phyloP scores from a whole-genome alignment of 441 rosid species.

The Euphorbia schlechtendalii region DNA sequence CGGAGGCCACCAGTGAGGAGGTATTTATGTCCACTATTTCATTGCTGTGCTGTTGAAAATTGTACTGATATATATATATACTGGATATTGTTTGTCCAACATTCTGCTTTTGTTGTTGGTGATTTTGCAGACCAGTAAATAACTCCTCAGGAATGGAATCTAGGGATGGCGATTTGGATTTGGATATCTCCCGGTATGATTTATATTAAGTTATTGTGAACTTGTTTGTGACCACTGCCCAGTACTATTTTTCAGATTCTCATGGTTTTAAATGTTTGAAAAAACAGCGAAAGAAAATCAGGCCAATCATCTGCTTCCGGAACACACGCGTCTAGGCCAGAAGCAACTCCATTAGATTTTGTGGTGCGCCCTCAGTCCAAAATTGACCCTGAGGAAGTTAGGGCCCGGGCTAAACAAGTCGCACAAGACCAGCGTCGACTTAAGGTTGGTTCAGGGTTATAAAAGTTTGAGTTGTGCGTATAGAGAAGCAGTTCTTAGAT shows the following conservation, averaged over 20 bases:
- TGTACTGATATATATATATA: background rate
- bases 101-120: no score
- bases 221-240: background rate
- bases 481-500: background rate
- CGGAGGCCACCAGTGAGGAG: conserved; percentile 73
- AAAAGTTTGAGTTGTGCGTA: background rate
- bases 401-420: conserved; percentile 79
- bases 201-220: background rate
- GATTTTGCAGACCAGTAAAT: conserved; percentile 52
- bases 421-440: conserved; percentile 83
- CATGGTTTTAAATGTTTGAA: conserved; percentile 10
- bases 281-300: conserved; percentile 58
- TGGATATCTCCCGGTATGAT: conserved; percentile 64
- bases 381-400: conserved; percentile 77
- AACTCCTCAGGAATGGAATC: conserved; percentile 71
- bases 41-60: background rate
- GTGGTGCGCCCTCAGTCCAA: conserved; percentile 91
- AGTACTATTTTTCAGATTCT: conserved; percentile 1
- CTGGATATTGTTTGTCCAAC: background rate
- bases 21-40: conserved; percentile 26
- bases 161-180: conserved; percentile 84
- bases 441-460: conserved; percentile 44
- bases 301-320: conserved; percentile 59
- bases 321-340: conserved; percentile 76
- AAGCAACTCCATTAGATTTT: conserved; percentile 94